These are phyloP conservation scores for Metschnikowia lunata DNA, from an alignment of 805 yeast species.

Conservation along the genomic window DNA sequence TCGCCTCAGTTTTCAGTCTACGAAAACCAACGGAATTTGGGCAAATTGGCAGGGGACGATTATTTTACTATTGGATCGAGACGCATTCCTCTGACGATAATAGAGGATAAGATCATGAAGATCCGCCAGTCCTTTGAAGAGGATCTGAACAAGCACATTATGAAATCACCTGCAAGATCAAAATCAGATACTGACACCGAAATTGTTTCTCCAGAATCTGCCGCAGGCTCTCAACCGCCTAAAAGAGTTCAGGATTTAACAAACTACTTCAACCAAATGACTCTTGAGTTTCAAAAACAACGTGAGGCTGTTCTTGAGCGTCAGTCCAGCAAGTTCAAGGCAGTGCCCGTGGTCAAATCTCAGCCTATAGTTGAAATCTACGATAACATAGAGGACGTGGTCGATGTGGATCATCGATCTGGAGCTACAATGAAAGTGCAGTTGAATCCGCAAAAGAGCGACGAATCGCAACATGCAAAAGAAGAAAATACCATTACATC, in stretches of 20 bases:
- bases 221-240: conserved; percentile 8
- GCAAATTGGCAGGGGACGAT: conserved; percentile 1
- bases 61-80: conserved; percentile 6
- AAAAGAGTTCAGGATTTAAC: conserved; percentile 59
- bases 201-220: not conserved
- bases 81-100: conserved; percentile 16
- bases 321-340: conserved; percentile 60
- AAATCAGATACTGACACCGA: conserved; percentile 7
- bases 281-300: conserved; percentile 83
- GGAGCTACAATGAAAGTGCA: not conserved
- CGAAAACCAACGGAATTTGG: not conserved
- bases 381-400: conserved; percentile 84
- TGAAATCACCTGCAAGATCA: conserved; percentile 8
- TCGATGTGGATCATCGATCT: conserved; percentile 40
- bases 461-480: not conserved
- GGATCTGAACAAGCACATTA: conserved; percentile 12
- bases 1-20: not conserved
- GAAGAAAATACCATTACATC: not conserved
- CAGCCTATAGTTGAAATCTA: conserved; percentile 90
- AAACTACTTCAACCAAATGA: conserved; percentile 65
- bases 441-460: not conserved
- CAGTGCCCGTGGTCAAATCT: conserved; percentile 66
- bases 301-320: conserved; percentile 67
- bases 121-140: conserved; percentile 18
- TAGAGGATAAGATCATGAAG: conserved; percentile 18